Evolutionary conservation across 306 rosid genomes (phyloP), one percentile per base, ranked within the genome.

Genomic region (Calophaca sinica): DNA sequence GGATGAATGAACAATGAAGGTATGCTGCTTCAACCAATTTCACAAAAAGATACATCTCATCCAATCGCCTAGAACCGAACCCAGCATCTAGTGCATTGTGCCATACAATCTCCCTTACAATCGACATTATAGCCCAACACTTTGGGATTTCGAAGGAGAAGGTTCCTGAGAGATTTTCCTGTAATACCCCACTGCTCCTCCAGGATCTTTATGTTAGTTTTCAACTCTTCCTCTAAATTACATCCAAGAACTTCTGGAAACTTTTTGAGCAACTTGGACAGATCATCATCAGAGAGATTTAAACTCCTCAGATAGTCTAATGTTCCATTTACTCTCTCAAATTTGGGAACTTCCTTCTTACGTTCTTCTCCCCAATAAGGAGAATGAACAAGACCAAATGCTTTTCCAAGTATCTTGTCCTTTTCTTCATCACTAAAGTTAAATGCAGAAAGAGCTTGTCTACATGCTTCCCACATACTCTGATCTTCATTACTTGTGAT

Each of bases 351-450:
- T 67, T 79, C 85, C 55, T 68, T 82, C 59, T 82, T 75, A 11
- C 97, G 89, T 41, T 87, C 93, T 77, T 94, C 98, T 36, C 98
- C 96, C 98, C 98, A 91, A 44, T 90, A 94, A 48, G 98, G 97
- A 2, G 98, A 91, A 73, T 85, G 94, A 76, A 94, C 52, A 58
- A 75, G 73, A 48, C 98, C 97, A 57, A 91, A 94, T 15, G 98
- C 98, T 83, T 90, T 91, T 74, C 96, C 96, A 32, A 94, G 96
- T 50, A 88, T 86, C 88, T 89, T 91, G 83, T 91, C 91, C 69
- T 86, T 89, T 73, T 91, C 98, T 74, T 91, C 96, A 26, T 14
- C 69, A 15, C 85, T 90, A 28, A 91, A 91, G 73, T 70, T 78
- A 49, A 87, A 88, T 75, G 81, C 67, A 58, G 87, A 78, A 76